Base-by-base conservation (phyloP, 805 yeast genomes). In the Metschnikowia reukaufii region DNA sequence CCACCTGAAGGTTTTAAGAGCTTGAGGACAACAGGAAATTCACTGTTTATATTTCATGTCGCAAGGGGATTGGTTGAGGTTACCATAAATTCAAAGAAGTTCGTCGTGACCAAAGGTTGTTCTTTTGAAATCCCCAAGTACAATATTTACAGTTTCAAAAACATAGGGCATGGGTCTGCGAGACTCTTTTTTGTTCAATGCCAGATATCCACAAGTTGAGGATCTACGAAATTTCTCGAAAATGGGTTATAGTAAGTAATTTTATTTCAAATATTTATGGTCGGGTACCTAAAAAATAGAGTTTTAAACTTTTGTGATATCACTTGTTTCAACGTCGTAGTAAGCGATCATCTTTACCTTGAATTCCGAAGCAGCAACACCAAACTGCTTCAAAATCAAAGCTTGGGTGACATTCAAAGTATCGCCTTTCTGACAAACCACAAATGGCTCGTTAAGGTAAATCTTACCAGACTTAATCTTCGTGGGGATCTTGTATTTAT, bases 341-440 rank as follows among this genome's bases (percentile, higher is more conserved):
- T 78, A 88, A 16, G 94, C 97, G 57, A 83, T 70, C 52, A 86
- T 71, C 58, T 81, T 78, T 43, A 94, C 95, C 67, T 83, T 88
- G 71, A 92, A 94, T 63, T 88, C 90, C 37, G 97, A 79, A 46
- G 90, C 89, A 10, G 97, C 97, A 48, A 95, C 81, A 61, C 99
- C 99, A 67, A 94, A 95, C 58, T 88, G 94, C 70, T 94, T 94
- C 66, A 94, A 77, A 46, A 94, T 82, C 56, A 94, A 78, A 19
- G 97, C 95, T 72, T 94, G 95, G 61, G 86, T 85, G 41, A 91
- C 94, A 67, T 89, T 96, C 51, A 95, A 76, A 21, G 77, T 74
- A 48, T 90, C 88, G 35, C 96, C 97, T 58, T 84, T 73, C 45
- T 73, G 74, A 69, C 96, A 88, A 32, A 95, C 97, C 39, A 76